Percentiles rank a stretch among this genome's conserved stretches.
These are phyloP conservation scores for Ascocoryne sarcoides DNA, from an alignment of 2,329 filamentous ascomycete genomes.

Conservation along the genomic window DNA sequence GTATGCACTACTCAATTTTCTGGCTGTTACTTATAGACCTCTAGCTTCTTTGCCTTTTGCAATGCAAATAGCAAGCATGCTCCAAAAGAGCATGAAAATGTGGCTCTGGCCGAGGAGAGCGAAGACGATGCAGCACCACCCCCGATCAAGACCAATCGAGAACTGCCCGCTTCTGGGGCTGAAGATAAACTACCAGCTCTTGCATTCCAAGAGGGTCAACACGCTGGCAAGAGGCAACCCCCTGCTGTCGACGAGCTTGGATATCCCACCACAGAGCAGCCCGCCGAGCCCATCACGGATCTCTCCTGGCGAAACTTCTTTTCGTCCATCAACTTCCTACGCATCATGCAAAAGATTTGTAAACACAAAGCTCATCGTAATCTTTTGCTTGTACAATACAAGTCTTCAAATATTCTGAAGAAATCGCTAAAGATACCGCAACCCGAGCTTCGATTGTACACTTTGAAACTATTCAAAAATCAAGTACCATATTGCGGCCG, in stretches of 20 bases:
- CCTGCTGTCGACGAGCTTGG: conserved; percentile 80
- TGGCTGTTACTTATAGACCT: conserved; percentile 10
- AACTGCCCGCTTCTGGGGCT: conserved; percentile 33
- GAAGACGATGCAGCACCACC: conserved; percentile 74
- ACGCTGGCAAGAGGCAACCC: conserved; percentile 16
- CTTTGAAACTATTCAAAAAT: conserved; percentile 95
- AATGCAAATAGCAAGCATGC: conserved; percentile 52
- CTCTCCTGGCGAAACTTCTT: conserved; percentile 96
- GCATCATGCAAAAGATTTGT: conserved; percentile 95
- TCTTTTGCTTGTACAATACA: conserved; percentile 88
- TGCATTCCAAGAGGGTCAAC: conserved; percentile 25
- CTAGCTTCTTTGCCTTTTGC: conserved; percentile 86
- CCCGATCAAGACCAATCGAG: conserved; percentile 58
- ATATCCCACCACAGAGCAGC: conserved; percentile 59
- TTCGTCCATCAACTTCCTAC: conserved; percentile 87
- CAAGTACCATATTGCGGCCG: conserved; percentile 96
- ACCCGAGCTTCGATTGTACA: conserved; percentile 79
- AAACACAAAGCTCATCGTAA: conserved; percentile 93
- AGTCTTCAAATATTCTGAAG: conserved; percentile 83
- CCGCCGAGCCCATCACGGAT: conserved; percentile 69
- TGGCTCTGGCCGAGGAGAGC: conserved; percentile 30
- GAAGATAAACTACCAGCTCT: conserved; percentile 28
- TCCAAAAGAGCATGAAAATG: conserved; percentile 16
- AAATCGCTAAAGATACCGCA: conserved; percentile 90
- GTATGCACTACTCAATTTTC: no score